Base-by-base conservation (phyloP, 352 stramenopile species). In the Saprolegnia diclina region DNA sequence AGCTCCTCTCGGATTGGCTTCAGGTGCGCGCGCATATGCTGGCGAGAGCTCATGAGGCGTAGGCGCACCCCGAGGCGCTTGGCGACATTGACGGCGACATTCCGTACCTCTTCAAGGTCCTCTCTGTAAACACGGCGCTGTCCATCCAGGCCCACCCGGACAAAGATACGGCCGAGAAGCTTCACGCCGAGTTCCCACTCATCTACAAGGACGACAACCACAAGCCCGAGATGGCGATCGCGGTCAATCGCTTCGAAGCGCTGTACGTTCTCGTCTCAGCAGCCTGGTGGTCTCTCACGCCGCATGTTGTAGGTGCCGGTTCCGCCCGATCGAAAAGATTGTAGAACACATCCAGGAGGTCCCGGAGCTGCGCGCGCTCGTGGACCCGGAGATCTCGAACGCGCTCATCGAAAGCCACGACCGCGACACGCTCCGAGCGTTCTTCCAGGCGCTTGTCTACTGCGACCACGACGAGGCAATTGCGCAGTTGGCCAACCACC, bases 221-320 rank as follows among this genome's bases (percentile, higher is more conserved):
- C 82, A 99, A 99, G 76, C 98, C 98, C 0, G 98, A 99, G 76
- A 99, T 99, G 94, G 93, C 96, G 16, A 98, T 99, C 72, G 97
- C 97, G 0, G 76, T 99, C 44, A 99, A 93, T 56, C 82, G 74
- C 38, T 99, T 99, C 66, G 93, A 99, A 77, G 97, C 96, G 26
- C 70, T 94, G 87, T 94, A 74, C 64, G 83, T 80, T 21, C 38
- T 11, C 78, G 9, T 65, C 57, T 55, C 26, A 21, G 24, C 26
- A 45, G 0, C 11, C 26, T 37, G 1, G 19, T 56, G 37, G 35
- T 2, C n/a, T 35, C 37, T 45, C 42, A 56, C 38, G 22, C 48
- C n/a, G 1, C 59, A 87, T 13, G 84, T 75, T 63, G 40, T 40
- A 79, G 74, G 16, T 97, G 89, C 74, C 96, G 97, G 24, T 99